Base-by-base conservation (phyloP, 208 protist genomes). In the Acanthamoeba royreba region DNA sequence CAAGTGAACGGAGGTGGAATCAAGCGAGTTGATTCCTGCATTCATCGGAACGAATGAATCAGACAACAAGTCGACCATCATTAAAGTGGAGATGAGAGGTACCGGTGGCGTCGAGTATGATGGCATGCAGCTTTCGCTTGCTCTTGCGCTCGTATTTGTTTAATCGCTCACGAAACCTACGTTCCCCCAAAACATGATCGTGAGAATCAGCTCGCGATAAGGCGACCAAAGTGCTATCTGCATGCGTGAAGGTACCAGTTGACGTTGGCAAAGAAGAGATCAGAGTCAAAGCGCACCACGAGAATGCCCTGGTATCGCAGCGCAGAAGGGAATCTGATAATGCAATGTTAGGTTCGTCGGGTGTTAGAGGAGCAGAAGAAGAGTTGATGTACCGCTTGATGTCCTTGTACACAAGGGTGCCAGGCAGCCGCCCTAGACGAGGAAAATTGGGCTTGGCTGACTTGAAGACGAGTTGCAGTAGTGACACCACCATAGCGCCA, bases 221-320 rank as follows among this genome's bases (percentile, higher is more conserved):
- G 35, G 28, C 31, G 35, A 47, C 40, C 5, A 17, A 25, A 28
- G 42, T 40, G 17, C 11, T 35, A 17, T 17, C 69, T 83, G 19
- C 19, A 22, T 46, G 35, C 45, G 42, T 5, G 42, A 0, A 8
- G 7, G 31, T 13, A 88, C 79, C 79, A 88, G 28, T 63, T 61
- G 49, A 88, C 49, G 33, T 88, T 88, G 79, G 79, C 79, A 61
- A 88, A 88, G 79, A 88, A 88, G 33, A 88, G 79, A n/a, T 88
- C 19, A 4, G 79, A 52, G 9, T 88, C 79, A 38, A 88, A 88
- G 0, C 79, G 43, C 0, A 88, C 47, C 19, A 88, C 35, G 33
- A 88, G 79, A 25, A 88, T 53, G 79, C 79, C 79, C n/a, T 52
- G 19, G 79, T 63, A n/a, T 46, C 47, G 25, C 25, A 88, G n/a